Conservation (phyloP, 176 grass and related monocot species). For the Rhynchospora tenuis region DNA sequence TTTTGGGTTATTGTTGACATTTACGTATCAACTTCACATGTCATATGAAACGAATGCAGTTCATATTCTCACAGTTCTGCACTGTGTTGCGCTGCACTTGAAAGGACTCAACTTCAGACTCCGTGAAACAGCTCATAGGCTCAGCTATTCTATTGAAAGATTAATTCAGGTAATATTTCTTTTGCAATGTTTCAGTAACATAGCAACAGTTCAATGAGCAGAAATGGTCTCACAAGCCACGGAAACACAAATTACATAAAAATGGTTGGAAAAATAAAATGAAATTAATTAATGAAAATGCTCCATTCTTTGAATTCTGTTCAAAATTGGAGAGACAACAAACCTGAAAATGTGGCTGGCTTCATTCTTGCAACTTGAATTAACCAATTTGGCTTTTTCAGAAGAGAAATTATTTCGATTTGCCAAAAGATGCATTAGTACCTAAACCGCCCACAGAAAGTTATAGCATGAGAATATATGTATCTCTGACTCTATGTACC, state of each 20-base stretch:
- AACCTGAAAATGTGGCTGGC: background rate
- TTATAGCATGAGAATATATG: background rate
- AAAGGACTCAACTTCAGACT: background rate
- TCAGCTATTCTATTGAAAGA: background rate
- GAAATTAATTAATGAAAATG: too few relatives aligned
- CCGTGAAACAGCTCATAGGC: background rate
- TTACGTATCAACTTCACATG: background rate
- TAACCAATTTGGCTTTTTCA: background rate
- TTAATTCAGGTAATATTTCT: background rate
- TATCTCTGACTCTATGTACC: background rate
- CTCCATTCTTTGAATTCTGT: background rate
- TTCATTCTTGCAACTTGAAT: background rate
- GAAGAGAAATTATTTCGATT: background rate
- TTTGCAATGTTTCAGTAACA: background rate
- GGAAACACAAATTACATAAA: background rate
- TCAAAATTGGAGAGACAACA: background rate
- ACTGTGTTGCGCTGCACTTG: background rate
- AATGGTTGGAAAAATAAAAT: background rate
- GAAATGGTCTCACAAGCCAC: background rate
- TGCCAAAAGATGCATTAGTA: background rate
- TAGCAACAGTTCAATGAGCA: background rate
- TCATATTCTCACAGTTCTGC: background rate
- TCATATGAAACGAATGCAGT: conserved; percentile 4
- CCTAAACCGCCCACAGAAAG: background rate
- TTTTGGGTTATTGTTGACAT: background rate